These are phyloP conservation scores for Candida maltosa DNA, from an alignment of 805 yeast genomes.

Conservation along the genomic window DNA sequence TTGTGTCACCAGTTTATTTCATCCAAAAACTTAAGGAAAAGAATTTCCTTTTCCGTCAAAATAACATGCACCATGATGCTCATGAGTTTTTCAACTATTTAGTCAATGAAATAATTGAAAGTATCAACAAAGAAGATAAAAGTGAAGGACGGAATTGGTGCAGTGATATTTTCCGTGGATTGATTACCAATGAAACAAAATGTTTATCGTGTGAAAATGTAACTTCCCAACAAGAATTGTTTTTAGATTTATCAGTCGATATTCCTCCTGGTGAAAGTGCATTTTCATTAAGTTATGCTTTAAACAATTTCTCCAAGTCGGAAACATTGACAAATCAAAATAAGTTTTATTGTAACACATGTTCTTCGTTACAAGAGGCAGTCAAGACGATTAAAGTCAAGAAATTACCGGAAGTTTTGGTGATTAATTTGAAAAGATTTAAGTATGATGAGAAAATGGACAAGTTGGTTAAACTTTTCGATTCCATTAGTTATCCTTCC, in stretches of 20 bases:
- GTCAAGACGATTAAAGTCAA: conserved; percentile 82
- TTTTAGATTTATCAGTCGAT: conserved; percentile 84
- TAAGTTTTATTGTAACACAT: conserved; percentile 89
- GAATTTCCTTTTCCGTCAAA: conserved; percentile 79
- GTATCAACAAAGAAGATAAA: conserved; percentile 43
- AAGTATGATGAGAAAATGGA: conserved; percentile 83
- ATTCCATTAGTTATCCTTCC: conserved; percentile 78
- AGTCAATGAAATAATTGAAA: conserved; percentile 64
- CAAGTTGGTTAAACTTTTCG: conserved; percentile 80
- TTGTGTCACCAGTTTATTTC: conserved; percentile 76
- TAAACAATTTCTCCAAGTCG: conserved; percentile 77
- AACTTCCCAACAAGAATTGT: conserved; percentile 79
- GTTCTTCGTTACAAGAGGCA: conserved; percentile 91
- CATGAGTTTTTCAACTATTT: conserved; percentile 92
- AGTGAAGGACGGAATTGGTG: conserved; percentile 47
- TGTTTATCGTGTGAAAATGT: conserved; percentile 86
- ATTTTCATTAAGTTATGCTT: conserved; percentile 70
- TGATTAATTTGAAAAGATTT: conserved; percentile 87
- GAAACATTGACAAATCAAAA: conserved; percentile 85
- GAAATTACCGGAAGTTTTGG: conserved; percentile 70
- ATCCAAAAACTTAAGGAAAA: conserved; percentile 75
- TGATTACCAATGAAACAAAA: conserved; percentile 79
- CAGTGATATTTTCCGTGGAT: conserved; percentile 77
- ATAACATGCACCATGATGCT: conserved; percentile 95
- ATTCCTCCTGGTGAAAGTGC: conserved; percentile 57